Evolutionary conservation across 148 eudicot genomes (phyloP), one percentile per base, ranked within the genome.

Genomic region (Rheum nobile): DNA sequence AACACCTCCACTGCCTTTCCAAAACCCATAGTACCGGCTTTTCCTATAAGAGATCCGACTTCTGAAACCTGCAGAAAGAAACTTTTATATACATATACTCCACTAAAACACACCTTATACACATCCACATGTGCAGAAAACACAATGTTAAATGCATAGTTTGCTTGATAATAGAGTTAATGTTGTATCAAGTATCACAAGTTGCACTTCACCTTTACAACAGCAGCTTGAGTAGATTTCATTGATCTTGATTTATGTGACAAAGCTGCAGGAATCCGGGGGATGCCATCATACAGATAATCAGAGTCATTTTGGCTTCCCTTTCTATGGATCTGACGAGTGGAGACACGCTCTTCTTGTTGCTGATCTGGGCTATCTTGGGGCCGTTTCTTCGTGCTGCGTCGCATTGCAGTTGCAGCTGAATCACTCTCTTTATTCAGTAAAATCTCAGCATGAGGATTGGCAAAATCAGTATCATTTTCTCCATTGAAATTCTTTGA

Each of bases 211-310:
- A 86, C 92, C 87, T 85, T 86, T 42, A 82, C 80, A 67, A 70
- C 83, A 8, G 85, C 80, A 69, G 83, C 81, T 76, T 84, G 87
- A 79, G 79, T 85, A 76, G 91, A 88, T 81, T 86, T 86, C 75
- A 71, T 76, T 26, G 96, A 87, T 81, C 91, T 84, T 17, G 88
- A 85, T 73, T 88, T 90, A 12, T 77, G 85, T 0, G 92, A 87
- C 26, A 85, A 79, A 50, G 77, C 79, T 76, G 80, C 81, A 1
- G 87, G 88, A 57, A 83, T 77, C 28, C 88, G 88, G 47, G 97
- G 97, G 71, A 92, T 92, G 77, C 97, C 97, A 81, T 92, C 97
- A 79, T 92, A 92, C 71, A 90, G 87, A 31, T 85, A 92, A 83
- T 92, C 93, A 57, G 83, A 85, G 76, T 74, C 72, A 50, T 72